A percentile compares a stretch with the other conserved stretches of the same genome.
Conservation (phyloP, 306 rosid genomes). For the Carpinus viminea region DNA sequence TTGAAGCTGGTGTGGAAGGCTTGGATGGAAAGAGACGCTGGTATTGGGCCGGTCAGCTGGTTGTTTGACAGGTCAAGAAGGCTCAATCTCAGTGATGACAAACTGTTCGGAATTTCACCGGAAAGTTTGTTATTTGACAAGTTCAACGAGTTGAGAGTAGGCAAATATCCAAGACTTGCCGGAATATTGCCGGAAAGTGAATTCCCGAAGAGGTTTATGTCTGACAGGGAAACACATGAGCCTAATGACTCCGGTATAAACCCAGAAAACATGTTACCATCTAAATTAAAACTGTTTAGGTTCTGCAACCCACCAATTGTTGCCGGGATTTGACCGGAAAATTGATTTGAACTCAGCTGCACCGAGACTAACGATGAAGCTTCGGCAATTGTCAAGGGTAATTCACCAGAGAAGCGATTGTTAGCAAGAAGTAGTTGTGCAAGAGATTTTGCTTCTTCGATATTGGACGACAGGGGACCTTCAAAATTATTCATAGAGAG, state of each 20-base stretch:
- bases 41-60: constrained; percentile 59
- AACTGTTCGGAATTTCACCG: constrained; percentile 61
- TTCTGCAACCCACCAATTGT: constrained; percentile 63
- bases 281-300: constrained; percentile 46
- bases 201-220: constrained; percentile 60
- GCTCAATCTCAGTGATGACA: constrained; percentile 61
- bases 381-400: constrained; percentile 55
- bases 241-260: constrained; percentile 65
- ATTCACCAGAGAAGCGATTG: constrained; percentile 69
- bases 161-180: constrained; percentile 56
- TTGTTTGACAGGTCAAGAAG: constrained; percentile 80
- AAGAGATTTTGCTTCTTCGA: constrained; percentile 65
- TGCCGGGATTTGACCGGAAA: constrained; percentile 65
- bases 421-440: constrained; percentile 50
- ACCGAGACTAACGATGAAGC: constrained; percentile 58
- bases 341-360: constrained; percentile 50
- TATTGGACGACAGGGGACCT: constrained; percentile 64
- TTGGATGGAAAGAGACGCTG: constrained; percentile 54
- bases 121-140: constrained; percentile 70
- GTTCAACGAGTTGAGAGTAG: constrained; percentile 68
- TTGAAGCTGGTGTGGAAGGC: constrained; percentile 60
- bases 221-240: constrained; percentile 60
- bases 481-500: constrained; percentile 66
- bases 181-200: constrained; percentile 65
- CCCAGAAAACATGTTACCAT: constrained; percentile 65